Base-by-base conservation (phyloP, 73 alveolate genomes). In the Paramecium primaurelia region DNA sequence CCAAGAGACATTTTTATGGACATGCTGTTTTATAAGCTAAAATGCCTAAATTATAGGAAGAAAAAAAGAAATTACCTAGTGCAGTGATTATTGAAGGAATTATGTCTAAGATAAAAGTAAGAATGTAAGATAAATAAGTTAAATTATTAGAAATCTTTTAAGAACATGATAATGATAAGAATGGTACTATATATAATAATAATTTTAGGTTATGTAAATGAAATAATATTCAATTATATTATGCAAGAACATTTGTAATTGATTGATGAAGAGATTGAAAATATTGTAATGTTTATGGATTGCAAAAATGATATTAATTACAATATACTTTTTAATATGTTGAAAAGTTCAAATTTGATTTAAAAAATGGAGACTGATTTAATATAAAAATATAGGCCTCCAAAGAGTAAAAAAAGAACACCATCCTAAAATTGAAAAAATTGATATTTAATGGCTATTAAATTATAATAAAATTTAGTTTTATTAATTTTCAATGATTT, bases 1-100 rank as follows among this genome's bases (percentile, higher is more conserved):
- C 68, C 11, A 32, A 37, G 20, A 89, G 94, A 71, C 94, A 89
- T 37, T 89, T 89, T 71, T 89, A 58, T 71, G 94, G 91, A 2
- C 86, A 71, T 11, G 69, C 94, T 14, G 45, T 45, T 1, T 30
- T 40, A 8, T 12, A 42, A 45, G 84, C 84, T 2, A 80, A 80
- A 80, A 38, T 26, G 73, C 73, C 47, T 8, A 20, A 34, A 45
- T 42, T 80, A 12, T 26, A 20, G 7, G 44, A 45, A 11, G 47
- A 45, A 26, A 2, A 4, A 47, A 80, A 80, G 38, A 80, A 80
- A 80, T 22, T 73, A 42, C 91, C 91, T 8, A 45, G 64, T 44
- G 91, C 77, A n/a, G 73, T 80, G 4, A 45, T 80, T 4, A 80
- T 80, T 22, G 91, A 80, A 28, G 75, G 64, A 32, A 80, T 80